phyloP scores from a whole-genome alignment of 805 yeast species.

The Myxozyma sirexii region DNA sequence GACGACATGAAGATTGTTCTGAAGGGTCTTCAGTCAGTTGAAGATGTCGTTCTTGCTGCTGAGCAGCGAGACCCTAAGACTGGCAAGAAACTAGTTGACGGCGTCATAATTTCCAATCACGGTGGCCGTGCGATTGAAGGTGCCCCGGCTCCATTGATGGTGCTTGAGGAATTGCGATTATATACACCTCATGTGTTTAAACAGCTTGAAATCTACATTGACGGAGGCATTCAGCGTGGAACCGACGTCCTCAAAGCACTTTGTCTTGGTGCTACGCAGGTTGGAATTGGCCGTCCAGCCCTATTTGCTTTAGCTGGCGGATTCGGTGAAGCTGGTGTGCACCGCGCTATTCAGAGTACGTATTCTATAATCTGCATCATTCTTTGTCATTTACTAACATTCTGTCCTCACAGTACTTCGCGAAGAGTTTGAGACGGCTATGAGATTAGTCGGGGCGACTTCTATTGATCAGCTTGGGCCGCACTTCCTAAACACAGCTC shows the following conservation, averaged over 20 bases:
- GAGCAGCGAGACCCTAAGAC: conserved; percentile 19
- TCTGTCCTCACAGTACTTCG: conserved; percentile 46
- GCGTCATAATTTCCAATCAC: conserved; percentile 65
- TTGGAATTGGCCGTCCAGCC: conserved; percentile 68
- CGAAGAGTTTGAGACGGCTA: conserved; percentile 63
- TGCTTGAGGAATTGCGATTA: conserved; percentile 55
- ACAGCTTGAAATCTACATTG: conserved; percentile 56
- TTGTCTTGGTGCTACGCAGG: conserved; percentile 66
- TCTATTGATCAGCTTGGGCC: conserved; percentile 50
- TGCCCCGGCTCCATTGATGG: conserved; percentile 62
- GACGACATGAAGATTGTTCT: conserved; percentile 31
- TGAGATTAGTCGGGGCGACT: conserved; percentile 67
- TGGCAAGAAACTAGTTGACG: conserved; percentile 44
- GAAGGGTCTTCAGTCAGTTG: conserved; percentile 37
- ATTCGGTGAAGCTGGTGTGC: conserved; percentile 69
- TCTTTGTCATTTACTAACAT: background rate
- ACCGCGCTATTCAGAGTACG: conserved; percentile 53
- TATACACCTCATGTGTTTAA: conserved; percentile 47
- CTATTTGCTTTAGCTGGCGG: conserved; percentile 61
- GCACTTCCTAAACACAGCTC: conserved; percentile 18
- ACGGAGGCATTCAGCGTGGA: conserved; percentile 71
- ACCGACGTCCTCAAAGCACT: conserved; percentile 67
- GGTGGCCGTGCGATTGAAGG: conserved; percentile 74
- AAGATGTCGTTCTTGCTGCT: conserved; percentile 34
- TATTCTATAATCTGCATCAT: background rate